A percentile compares a stretch with the other conserved stretches of the same genome.
phyloP scores from a whole-genome alignment of 495 filamentous ascomycete species.

The Aspergillus panamensis region DNA sequence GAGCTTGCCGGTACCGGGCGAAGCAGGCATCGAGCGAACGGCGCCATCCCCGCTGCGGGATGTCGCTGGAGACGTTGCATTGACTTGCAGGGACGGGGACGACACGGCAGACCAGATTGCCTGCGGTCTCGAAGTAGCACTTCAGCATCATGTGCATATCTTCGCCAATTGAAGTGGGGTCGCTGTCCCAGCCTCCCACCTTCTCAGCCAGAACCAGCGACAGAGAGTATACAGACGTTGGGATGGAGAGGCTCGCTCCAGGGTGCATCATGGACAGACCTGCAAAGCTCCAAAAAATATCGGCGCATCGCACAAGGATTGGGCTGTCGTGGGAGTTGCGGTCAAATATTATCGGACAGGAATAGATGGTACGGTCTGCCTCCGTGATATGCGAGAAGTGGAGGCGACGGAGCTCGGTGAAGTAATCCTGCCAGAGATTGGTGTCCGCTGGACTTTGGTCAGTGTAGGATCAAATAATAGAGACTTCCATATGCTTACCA shows the following conservation, averaged over 20 bases:
- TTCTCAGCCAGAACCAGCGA: conserved; percentile 58
- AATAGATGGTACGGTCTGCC: conserved; percentile 56
- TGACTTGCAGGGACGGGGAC: conserved; percentile 63
- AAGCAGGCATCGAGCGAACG: conserved; percentile 45
- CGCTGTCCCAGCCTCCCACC: conserved; percentile 65
- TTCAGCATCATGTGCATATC: conserved; percentile 74
- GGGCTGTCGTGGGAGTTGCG: conserved; percentile 65
- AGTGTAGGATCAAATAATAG: neutral
- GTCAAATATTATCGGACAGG: conserved; percentile 69
- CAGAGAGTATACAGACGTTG: conserved; percentile 67
- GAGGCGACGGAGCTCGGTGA: conserved; percentile 56
- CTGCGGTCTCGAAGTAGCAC: conserved; percentile 67
- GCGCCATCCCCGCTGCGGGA: conserved; percentile 42
- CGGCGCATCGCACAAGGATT: conserved; percentile 62
- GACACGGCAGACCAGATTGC: conserved; percentile 50
- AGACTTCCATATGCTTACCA: conserved; percentile 43
- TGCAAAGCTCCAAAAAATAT: conserved; percentile 63
- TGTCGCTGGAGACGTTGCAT: conserved; percentile 59
- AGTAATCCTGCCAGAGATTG: conserved; percentile 63
- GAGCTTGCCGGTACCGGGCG: conserved; percentile 62
- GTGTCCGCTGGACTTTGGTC: conserved; percentile 54
- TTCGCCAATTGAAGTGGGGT: conserved; percentile 64
- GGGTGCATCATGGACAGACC: conserved; percentile 63
- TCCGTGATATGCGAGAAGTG: conserved; percentile 54
- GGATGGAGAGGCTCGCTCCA: conserved; percentile 56